A percentile compares a stretch with the other conserved stretches of the same genome.
Evolutionary conservation across 495 filamentous ascomycete species (phyloP).

Genomic region (Letharia columbiana): DNA sequence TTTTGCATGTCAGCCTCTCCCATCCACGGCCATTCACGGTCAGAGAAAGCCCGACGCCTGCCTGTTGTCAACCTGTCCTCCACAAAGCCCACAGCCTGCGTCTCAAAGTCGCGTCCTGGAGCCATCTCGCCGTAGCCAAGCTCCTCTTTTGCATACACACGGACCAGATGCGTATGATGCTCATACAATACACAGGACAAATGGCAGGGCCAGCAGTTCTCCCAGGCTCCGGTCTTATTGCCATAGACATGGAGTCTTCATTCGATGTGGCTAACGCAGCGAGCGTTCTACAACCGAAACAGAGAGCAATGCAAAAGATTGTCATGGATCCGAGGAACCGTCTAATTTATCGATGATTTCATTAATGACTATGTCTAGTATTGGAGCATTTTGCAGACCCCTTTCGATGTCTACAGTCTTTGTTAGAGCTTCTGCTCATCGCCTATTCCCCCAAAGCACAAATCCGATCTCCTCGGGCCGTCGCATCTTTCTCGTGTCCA

Average conservation of each 20-base stretch:
- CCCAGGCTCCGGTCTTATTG: background rate
- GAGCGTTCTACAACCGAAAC: background rate
- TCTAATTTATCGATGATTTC: background rate
- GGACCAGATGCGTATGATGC: background rate
- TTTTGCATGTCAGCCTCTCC: background rate
- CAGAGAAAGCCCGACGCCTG: background rate
- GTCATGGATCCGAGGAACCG: background rate
- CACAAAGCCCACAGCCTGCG: background rate
- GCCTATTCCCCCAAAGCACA: background rate
- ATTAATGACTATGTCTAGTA: background rate
- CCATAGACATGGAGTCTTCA: background rate
- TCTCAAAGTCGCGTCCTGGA: background rate
- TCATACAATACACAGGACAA: background rate
- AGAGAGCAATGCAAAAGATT: background rate
- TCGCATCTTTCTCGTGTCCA: background rate
- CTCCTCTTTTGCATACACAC: background rate
- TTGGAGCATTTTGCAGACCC: background rate
- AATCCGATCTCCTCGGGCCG: background rate
- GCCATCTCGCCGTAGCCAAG: background rate
- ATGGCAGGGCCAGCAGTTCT: background rate
- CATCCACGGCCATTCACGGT: background rate
- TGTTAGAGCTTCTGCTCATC: background rate
- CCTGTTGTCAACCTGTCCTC: background rate
- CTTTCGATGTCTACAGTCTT: background rate
- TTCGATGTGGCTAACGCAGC: background rate